Evolutionary conservation across 2,329 filamentous ascomycete species (phyloP).

Genomic region (Alternaria sp.): DNA sequence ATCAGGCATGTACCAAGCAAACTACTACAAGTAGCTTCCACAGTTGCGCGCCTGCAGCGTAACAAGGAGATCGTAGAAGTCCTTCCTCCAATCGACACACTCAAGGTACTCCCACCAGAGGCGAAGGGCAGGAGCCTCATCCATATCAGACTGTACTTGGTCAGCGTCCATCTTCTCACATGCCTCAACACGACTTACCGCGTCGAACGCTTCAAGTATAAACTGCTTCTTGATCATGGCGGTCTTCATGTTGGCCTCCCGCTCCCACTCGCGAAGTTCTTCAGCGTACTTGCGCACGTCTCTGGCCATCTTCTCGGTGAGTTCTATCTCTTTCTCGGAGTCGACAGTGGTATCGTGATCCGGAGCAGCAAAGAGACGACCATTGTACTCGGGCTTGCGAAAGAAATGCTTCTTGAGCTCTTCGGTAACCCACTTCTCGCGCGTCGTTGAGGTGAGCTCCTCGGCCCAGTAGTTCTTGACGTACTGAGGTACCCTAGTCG

Average conservation of each 20-base stretch:
- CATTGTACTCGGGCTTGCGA: slow-evolving; percentile 53
- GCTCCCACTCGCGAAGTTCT: slow-evolving; percentile 53
- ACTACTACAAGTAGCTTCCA: slow-evolving; percentile 11
- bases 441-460: slow-evolving; percentile 45
- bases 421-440: slow-evolving; percentile 56
- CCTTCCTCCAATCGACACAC: slow-evolving; percentile 53
- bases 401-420: slow-evolving; percentile 55
- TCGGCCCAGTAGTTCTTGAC: slow-evolving; percentile 55
- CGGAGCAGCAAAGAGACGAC: slow-evolving; percentile 33
- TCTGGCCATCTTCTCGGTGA: slow-evolving; percentile 35
- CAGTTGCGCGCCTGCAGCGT: slow-evolving; percentile 28
- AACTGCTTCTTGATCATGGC: slow-evolving; percentile 48
- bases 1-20: background rate
- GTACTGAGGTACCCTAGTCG: slow-evolving; percentile 47
- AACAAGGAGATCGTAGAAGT: slow-evolving; percentile 55
- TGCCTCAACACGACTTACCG: slow-evolving; percentile 34
- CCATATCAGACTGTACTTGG: slow-evolving; percentile 48
- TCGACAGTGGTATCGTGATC: slow-evolving; percentile 26
- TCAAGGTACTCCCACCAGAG: slow-evolving; percentile 60
- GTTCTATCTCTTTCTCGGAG: slow-evolving; percentile 32
- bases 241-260: slow-evolving; percentile 49
- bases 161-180: slow-evolving; percentile 2
- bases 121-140: slow-evolving; percentile 53
- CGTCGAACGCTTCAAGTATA: slow-evolving; percentile 53
- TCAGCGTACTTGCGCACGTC: slow-evolving; percentile 49